Percentiles rank a stretch among this genome's conserved stretches.
phyloP scores from a whole-genome alignment of 306 rosid genomes.

The Sechiopsis laciniata region DNA sequence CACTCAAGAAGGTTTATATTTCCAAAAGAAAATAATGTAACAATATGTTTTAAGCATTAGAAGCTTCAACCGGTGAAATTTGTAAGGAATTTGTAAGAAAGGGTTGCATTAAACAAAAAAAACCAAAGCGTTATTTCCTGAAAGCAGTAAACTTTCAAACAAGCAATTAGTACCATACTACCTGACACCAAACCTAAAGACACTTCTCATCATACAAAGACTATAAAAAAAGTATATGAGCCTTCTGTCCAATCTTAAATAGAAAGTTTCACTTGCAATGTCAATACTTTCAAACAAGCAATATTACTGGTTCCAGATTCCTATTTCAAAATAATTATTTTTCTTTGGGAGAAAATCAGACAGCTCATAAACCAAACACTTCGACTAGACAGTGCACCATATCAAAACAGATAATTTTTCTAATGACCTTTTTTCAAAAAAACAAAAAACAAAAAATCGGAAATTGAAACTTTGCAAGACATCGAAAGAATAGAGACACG shows the following conservation, averaged over 20 bases:
- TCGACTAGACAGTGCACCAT: no score
- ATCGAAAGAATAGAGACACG: no score
- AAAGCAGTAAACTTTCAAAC: neutral
- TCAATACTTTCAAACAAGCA: neutral
- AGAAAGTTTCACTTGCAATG: neutral
- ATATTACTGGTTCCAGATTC: neutral
- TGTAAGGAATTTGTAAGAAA: neutral
- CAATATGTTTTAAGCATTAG: neutral
- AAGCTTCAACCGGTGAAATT: neutral
- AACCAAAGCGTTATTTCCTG: neutral
- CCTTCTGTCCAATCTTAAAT: neutral
- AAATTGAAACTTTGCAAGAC: no score
- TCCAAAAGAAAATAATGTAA: neutral
- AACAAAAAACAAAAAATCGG: no score
- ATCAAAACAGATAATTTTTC: no score
- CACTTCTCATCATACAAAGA: neutral
- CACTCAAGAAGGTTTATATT: neutral
- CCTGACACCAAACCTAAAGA: neutral
- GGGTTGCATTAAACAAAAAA: neutral
- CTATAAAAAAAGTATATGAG: neutral
- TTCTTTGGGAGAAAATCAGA: no score
- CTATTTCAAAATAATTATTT: no score
- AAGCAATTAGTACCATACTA: neutral
- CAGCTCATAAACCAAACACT: no score
- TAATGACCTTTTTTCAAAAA: no score